Evolutionary conservation across 306 rosid species (phyloP).

Genomic region (Glycine tomentella): DNA sequence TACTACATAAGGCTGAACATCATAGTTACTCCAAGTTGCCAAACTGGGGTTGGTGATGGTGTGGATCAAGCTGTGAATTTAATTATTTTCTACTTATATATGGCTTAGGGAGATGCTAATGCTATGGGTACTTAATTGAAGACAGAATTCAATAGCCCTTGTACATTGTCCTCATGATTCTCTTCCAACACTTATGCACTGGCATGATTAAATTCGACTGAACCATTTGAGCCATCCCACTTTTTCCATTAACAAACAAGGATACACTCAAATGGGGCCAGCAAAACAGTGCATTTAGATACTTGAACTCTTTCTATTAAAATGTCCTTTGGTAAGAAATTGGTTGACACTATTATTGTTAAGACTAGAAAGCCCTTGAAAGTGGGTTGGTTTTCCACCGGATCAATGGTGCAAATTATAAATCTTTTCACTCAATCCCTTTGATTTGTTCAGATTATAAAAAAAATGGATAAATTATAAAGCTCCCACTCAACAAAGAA

Average conservation of each 20-base stretch:
- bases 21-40: constrained; percentile 44
- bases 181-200: constrained; percentile 50
- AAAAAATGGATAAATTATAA: constrained; percentile 15
- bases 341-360: constrained; percentile 33
- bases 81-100: constrained; percentile 36
- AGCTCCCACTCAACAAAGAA: constrained; percentile 14
- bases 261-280: constrained; percentile 42
- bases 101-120: constrained; percentile 33
- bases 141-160: constrained; percentile 39
- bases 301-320: constrained; percentile 35
- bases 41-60: constrained; percentile 37
- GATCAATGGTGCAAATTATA: constrained; percentile 7
- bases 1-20: constrained; percentile 51
- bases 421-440: constrained; percentile 23
- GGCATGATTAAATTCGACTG: constrained; percentile 40
- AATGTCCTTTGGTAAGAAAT: constrained; percentile 32
- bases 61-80: constrained; percentile 47
- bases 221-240: constrained; percentile 29
- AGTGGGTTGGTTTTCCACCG: constrained; percentile 20
- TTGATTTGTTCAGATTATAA: constrained; percentile 18
- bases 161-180: constrained; percentile 46
- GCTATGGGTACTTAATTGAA: background rate
- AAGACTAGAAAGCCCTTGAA: constrained; percentile 33
- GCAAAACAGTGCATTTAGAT: constrained; percentile 37
- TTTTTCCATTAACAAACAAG: constrained; percentile 42